These are phyloP conservation scores for Podospora anserina DNA, from an alignment of 495 filamentous ascomycete genomes.

Conservation along the genomic window DNA sequence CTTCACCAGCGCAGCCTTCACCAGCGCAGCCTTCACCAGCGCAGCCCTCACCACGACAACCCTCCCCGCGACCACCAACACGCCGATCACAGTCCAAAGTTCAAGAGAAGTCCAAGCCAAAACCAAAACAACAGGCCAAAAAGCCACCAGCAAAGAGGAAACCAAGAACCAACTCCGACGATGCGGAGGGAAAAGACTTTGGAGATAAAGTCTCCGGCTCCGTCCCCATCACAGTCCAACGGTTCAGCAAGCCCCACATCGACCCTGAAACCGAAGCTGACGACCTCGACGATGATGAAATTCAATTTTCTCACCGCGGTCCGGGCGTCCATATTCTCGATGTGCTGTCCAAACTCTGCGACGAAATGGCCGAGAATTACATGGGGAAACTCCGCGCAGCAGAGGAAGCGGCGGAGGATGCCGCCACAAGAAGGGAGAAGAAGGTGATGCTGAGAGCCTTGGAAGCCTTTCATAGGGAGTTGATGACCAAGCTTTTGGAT, in stretches of 20 bases:
- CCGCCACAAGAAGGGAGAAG: constrained; percentile 49
- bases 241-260: constrained; percentile 38
- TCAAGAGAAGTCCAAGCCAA: constrained; percentile 4
- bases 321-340: constrained; percentile 64
- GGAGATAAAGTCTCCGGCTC: constrained; percentile 15
- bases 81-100: neutral
- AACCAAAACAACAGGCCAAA: constrained; percentile 7
- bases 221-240: constrained; percentile 46
- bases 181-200: constrained; percentile 11
- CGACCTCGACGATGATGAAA: constrained; percentile 39
- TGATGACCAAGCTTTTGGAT: constrained; percentile 61
- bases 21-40: neutral
- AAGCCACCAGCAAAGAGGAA: constrained; percentile 7
- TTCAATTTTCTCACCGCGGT: constrained; percentile 53
- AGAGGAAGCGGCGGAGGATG: constrained; percentile 37
- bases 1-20: neutral
- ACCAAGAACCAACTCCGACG: constrained; percentile 7
- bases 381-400: constrained; percentile 45
- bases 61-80: neutral
- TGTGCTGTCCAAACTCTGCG: constrained; percentile 65
- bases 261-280: constrained; percentile 35
- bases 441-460: constrained; percentile 61
- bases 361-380: constrained; percentile 58
- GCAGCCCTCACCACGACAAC: neutral
- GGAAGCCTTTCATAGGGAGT: constrained; percentile 64